Base-by-base conservation (phyloP, 2,329 filamentous ascomycete genomes). In the Apiospora phragmitis region DNA sequence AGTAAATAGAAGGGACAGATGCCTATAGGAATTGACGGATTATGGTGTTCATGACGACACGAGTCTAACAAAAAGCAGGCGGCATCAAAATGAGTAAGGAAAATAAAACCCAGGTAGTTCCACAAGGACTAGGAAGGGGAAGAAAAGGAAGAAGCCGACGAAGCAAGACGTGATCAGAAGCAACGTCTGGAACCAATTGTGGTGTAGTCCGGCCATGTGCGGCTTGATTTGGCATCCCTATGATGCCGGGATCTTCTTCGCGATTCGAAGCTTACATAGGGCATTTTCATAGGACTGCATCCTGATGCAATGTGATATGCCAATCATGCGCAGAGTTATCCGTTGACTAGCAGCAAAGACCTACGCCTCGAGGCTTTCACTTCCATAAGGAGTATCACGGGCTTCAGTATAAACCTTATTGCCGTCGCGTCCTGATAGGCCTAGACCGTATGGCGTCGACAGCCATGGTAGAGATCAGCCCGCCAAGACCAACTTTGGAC, bases 21-120 rank as follows among this genome's bases (percentile, higher is more conserved):
- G 32, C 21, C 55, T 62, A 62, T 38, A 32, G 18, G 55, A 62
- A 9, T 38, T 38, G 32, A 38, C 18, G 29, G 18, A 14, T 24
- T 62, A 14, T 62, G 29, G 8, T 62, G 55, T 62, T 62, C 55
- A 62, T 62, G 55, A 62, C 55, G 55, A 38, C 55, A 62, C 55
- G 32, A 18, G 18, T 38, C 18, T 18, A 62, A 11, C 55, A 8
- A 62, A 62, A 38, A 62, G 29, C 32, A 38, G 18, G 32, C 55
- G 32, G 11, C 32, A n/a, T 62, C 18, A 14, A 62, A 62, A 62
- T 38, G 55, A 62, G 55, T 38, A 38, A 38, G 21, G 51, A 14
- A n/a, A 62, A 38, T n/a, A 62, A 38, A 62, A 38, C 9, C 55
- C 55, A 8, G 24, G 18, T 38, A 62, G 55, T 38, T 62, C 29